Conservation (phyloP, 345 rosid species). For the Melaleuca quinquenervia region DNA sequence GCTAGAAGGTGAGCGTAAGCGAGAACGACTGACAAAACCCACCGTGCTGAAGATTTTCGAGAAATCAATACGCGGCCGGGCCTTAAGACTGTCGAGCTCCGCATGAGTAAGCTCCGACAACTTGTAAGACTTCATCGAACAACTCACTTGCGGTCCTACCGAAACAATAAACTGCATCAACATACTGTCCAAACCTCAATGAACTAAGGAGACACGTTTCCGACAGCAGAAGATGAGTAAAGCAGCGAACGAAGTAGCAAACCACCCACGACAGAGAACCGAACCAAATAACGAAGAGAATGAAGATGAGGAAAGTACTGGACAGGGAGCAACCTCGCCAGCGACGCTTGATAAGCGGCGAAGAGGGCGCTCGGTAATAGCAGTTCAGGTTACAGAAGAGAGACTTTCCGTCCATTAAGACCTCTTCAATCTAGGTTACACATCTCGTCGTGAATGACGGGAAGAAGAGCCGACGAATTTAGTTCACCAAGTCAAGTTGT, state of each 20-base stretch:
- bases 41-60: slow-evolving; percentile 59
- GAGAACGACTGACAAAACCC: neutral
- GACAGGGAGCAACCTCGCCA: neutral
- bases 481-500: neutral
- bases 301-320: neutral
- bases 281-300: neutral
- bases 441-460: neutral
- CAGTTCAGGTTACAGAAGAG: slow-evolving; percentile 5
- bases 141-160: slow-evolving; percentile 19
- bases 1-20: neutral
- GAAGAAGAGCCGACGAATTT: neutral
- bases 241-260: neutral
- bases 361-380: neutral
- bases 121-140: slow-evolving; percentile 74
- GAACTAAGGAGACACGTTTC: neutral
- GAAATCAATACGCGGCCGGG: slow-evolving; percentile 82
- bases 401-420: slow-evolving; percentile 18
- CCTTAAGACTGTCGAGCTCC: slow-evolving; percentile 51
- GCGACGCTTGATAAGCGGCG: neutral
- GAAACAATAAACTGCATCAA: neutral
- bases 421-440: slow-evolving; percentile 6
- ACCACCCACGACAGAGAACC: neutral
- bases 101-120: slow-evolving; percentile 48
- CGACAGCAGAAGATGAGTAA: neutral
- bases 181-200: neutral